A percentile compares a stretch with the other conserved stretches of the same genome.
These are phyloP conservation scores for Rutstroemia sp. DNA, from an alignment of 2,329 filamentous ascomycete species.

Conservation along the genomic window DNA sequence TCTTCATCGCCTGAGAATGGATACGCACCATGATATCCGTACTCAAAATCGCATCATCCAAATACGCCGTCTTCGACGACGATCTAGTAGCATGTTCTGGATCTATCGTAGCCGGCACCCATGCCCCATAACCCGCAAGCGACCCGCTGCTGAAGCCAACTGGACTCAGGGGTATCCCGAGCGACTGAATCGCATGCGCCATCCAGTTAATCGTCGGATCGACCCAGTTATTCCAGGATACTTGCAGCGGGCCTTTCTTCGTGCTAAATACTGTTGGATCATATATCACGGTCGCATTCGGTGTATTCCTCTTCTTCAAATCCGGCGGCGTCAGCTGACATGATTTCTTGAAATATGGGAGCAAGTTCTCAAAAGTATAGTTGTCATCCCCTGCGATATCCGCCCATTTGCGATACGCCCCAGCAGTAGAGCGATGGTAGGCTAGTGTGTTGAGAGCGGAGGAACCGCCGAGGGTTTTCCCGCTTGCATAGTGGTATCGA, in stretches of 20 bases:
- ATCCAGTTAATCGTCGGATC: conserved; percentile 10
- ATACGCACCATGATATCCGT: background rate
- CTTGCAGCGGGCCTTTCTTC: conserved; percentile 32
- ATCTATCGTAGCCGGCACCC: conserved; percentile 13
- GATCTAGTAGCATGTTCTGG: conserved; percentile 10
- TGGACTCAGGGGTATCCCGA: conserved; percentile 11
- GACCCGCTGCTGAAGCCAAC: conserved; percentile 19
- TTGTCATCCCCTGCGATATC: conserved; percentile 33
- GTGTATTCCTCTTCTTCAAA: conserved; percentile 15
- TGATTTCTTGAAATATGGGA: conserved; percentile 38
- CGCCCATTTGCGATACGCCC: conserved; percentile 36
- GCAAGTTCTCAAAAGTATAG: conserved; percentile 40
- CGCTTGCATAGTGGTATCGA: conserved; percentile 23
- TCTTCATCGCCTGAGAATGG: conserved; percentile 3
- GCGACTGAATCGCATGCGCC: conserved; percentile 10
- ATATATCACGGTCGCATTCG: background rate
- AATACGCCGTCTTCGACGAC: conserved; percentile 9
- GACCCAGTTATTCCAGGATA: conserved; percentile 34
- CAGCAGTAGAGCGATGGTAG: conserved; percentile 7
- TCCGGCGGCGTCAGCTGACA: conserved; percentile 18
- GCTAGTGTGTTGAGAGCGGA: conserved; percentile 12
- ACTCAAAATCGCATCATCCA: background rate
- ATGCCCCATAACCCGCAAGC: conserved; percentile 9
- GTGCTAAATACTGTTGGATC: conserved; percentile 28
- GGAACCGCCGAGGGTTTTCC: conserved; percentile 30